phyloP scores from a whole-genome alignment of 108 stramenopile genomes.

The Cyclotella distinguenda region DNA sequence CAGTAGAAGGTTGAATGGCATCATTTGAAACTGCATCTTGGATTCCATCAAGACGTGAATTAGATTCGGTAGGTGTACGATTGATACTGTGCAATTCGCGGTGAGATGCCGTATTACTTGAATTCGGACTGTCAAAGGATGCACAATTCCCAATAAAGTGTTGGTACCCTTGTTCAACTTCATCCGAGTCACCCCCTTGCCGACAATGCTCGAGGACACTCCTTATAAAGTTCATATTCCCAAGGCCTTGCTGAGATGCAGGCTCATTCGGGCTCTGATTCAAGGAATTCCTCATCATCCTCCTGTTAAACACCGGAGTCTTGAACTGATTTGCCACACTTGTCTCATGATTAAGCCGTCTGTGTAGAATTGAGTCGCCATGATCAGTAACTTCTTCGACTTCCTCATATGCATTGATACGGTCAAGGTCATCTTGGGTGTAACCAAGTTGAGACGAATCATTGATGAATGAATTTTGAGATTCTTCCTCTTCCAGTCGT shows the following conservation, averaged over 20 bases:
- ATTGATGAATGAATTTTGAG: constrained; percentile 78
- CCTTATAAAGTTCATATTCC: constrained; percentile 82
- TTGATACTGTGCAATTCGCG: background rate
- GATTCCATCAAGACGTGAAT: background rate
- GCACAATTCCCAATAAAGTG: constrained; percentile 25
- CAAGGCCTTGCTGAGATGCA: constrained; percentile 69
- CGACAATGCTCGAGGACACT: constrained; percentile 83
- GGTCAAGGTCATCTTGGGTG: constrained; percentile 77
- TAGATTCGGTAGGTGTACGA: background rate
- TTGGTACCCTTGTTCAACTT: constrained; percentile 67
- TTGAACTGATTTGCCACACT: constrained; percentile 55
- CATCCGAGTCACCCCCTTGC: constrained; percentile 70
- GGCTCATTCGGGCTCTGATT: constrained; percentile 47
- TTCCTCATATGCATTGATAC: constrained; percentile 26
- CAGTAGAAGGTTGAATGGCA: background rate
- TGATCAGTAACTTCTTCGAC: constrained; percentile 31
- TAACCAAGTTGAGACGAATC: constrained; percentile 77
- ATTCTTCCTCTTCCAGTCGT: constrained; percentile 70
- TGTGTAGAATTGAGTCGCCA: constrained; percentile 46
- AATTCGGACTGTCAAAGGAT: background rate
- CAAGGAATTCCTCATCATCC: constrained; percentile 37
- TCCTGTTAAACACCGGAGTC: constrained; percentile 76
- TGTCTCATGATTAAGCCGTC: constrained; percentile 59
- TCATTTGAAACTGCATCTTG: no score
- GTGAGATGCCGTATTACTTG: background rate